Evolutionary conservation across 768 basidiomycete species (phyloP), one percentile per base, ranked within the genome.

Genomic region (Punctularia strigosozonata): DNA sequence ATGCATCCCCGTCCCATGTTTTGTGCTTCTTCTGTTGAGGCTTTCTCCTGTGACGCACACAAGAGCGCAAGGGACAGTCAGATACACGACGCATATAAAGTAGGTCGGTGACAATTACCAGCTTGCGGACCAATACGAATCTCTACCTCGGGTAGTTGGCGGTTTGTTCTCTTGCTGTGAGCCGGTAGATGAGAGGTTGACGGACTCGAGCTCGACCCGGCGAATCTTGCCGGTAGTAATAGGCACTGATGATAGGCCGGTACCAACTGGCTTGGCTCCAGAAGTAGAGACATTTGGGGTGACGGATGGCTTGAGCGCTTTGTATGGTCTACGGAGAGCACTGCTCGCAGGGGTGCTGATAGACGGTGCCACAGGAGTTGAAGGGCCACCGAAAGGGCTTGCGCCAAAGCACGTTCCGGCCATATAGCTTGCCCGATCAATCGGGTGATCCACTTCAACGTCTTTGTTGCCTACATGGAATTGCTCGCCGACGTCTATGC

Each of bases 1-100:
- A 81, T 6, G 69, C 77, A 44, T 80, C 85, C 2, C 80, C 86
- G 41, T 90, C 87, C 88, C 90, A 91, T 0, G 78, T 83, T 52
- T 84, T 83, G 48, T 87, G 73, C 57, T 90, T 90, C 62, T 69
- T 84, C 50, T 78, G 73, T 38, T 72, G 60, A 10, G 65, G 72
- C 48, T 79, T 83, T 25, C 87, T 71, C 85, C 87, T 86, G 40
- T n/a, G n/a, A n/a, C n/a, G n/a, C n/a, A n/a, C n/a, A n/a, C n/a
- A n/a, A n/a, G n/a, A n/a, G n/a, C n/a, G 4, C 19, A 35, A 32
- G 12, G 17, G 31, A 46, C 38, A 36, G 25, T 36, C n/a, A n/a
- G n/a, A 30, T 26, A 4, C 38, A 40, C 33, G 49, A 18, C 13
- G 10, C 15, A 17, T n/a, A 35, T 20, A 21, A 17, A 41, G 21